phyloP scores from a whole-genome alignment of 305 asterid species.

The Rubia tinctorum region DNA sequence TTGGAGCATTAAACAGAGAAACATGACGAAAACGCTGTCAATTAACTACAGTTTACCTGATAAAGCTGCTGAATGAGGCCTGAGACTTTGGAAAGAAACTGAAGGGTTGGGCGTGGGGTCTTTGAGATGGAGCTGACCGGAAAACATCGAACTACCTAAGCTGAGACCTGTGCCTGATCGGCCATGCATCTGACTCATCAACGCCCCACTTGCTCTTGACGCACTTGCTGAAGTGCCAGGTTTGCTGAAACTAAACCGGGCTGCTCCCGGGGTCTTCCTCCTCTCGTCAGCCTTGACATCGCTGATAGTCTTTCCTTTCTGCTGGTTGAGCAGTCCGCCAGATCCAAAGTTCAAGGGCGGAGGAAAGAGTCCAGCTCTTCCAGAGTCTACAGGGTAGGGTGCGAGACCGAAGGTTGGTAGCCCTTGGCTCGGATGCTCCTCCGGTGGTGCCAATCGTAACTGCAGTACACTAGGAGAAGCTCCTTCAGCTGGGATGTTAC shows the following conservation, averaged over 20 bases:
- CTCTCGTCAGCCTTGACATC: constrained; percentile 39
- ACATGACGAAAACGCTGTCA: neutral
- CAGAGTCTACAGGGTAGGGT: constrained; percentile 29
- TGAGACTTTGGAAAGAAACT: constrained; percentile 31
- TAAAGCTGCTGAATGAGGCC: constrained; percentile 21
- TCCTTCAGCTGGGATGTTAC: constrained; percentile 21
- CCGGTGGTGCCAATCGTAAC: constrained; percentile 19
- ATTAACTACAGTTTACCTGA: constrained; percentile 10
- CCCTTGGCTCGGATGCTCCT: constrained; percentile 27
- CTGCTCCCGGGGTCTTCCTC: constrained; percentile 23
- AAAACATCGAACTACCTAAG: constrained; percentile 29
- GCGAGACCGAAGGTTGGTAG: constrained; percentile 11
- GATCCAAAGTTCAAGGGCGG: constrained; percentile 27
- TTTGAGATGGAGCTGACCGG: constrained; percentile 18
- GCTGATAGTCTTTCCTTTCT: constrained; percentile 44
- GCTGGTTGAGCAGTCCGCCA: constrained; percentile 25
- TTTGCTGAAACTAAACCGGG: constrained; percentile 18
- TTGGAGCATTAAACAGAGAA: neutral
- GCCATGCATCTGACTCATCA: constrained; percentile 70
- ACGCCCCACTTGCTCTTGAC: constrained; percentile 17
- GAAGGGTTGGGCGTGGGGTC: constrained; percentile 22
- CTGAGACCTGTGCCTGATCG: constrained; percentile 32
- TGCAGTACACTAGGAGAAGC: constrained; percentile 23
- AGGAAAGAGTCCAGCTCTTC: constrained; percentile 26
- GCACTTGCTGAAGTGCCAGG: constrained; percentile 24